These are phyloP conservation scores for Papiliotrema nemorosa DNA, from an alignment of 1,284 basidiomycete species.

Conservation along the genomic window DNA sequence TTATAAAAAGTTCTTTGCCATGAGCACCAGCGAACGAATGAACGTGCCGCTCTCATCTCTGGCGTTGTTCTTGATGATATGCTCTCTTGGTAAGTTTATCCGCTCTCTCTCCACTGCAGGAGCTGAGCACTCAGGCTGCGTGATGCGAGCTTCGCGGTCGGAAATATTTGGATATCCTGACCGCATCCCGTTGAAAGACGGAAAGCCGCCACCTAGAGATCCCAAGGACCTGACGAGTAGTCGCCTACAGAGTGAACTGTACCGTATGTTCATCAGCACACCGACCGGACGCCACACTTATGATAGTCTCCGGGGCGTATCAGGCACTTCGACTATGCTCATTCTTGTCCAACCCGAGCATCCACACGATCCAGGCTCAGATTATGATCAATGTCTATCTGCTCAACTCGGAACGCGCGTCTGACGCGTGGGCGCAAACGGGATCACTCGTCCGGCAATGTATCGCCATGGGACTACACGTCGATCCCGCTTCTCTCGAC, in stretches of 20 bases:
- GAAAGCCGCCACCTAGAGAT: slow-evolving; percentile 7
- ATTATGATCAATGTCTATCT: slow-evolving; percentile 46
- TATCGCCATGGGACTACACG: slow-evolving; percentile 46
- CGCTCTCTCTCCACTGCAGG: background rate
- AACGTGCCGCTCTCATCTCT: slow-evolving; percentile 40
- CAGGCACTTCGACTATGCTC: slow-evolving; percentile 49
- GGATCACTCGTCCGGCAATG: slow-evolving; percentile 44
- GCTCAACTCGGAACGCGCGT: slow-evolving; percentile 42
- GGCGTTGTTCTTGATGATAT: slow-evolving; percentile 46
- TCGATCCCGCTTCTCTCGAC: slow-evolving; percentile 43
- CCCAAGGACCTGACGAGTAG: slow-evolving; percentile 42
- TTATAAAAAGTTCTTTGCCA: slow-evolving; percentile 41
- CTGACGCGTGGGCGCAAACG: slow-evolving; percentile 44
- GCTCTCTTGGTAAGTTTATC: slow-evolving; percentile 33
- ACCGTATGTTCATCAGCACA: slow-evolving; percentile 25
- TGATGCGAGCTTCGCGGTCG: slow-evolving; percentile 39
- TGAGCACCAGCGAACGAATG: slow-evolving; percentile 37
- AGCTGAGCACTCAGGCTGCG: slow-evolving; percentile 24
- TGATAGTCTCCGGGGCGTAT: slow-evolving; percentile 45
- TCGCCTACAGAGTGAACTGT: slow-evolving; percentile 47
- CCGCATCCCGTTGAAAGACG: background rate
- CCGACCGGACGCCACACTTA: background rate
- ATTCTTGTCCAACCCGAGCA: slow-evolving; percentile 45
- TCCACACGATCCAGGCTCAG: slow-evolving; percentile 43
- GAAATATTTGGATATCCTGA: slow-evolving; percentile 42